These are phyloP conservation scores for Osmanthus fragrans DNA, from an alignment of 257 asterid species.

Conservation along the genomic window DNA sequence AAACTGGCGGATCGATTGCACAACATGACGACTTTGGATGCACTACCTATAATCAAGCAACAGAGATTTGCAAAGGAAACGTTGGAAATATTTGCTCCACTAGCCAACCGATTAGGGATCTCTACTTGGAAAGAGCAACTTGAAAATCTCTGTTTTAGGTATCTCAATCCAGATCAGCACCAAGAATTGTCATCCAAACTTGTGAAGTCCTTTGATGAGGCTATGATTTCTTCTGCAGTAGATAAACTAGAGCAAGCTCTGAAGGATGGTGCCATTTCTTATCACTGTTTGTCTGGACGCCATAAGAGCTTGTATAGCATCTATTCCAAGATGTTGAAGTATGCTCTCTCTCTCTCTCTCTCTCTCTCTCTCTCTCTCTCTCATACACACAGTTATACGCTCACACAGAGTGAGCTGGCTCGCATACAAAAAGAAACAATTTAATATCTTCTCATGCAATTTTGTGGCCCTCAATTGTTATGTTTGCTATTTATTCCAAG, in stretches of 20 bases:
- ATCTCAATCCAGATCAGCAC: conserved; percentile 75
- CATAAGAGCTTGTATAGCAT: conserved; percentile 92
- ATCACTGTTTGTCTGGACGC: conserved; percentile 69
- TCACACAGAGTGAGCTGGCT: too few relatives aligned
- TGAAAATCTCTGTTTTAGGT: conserved; percentile 78
- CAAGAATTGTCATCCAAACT: conserved; percentile 72
- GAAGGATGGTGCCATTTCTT: conserved; percentile 52
- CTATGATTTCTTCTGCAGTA: conserved; percentile 58
- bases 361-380: neutral
- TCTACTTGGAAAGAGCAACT: conserved; percentile 90
- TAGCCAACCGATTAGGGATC: conserved; percentile 90
- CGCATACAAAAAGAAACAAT: too few relatives aligned
- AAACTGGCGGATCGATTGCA: conserved; percentile 93
- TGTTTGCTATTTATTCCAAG: too few relatives aligned
- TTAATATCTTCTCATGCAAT: too few relatives aligned
- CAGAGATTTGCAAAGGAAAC: conserved; percentile 96
- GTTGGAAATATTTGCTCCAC: conserved; percentile 88
- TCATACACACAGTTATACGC: too few relatives aligned
- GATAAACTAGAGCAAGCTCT: conserved; percentile 74
- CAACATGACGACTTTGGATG: conserved; percentile 89
- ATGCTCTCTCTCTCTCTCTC: conserved; percentile 26
- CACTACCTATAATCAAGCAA: conserved; percentile 66
- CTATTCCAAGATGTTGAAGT: conserved; percentile 86
- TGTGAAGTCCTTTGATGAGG: conserved; percentile 59
- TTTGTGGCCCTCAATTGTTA: too few relatives aligned